Evolutionary conservation across 805 yeast genomes (phyloP).

Genomic region (Starmerella bombi): DNA sequence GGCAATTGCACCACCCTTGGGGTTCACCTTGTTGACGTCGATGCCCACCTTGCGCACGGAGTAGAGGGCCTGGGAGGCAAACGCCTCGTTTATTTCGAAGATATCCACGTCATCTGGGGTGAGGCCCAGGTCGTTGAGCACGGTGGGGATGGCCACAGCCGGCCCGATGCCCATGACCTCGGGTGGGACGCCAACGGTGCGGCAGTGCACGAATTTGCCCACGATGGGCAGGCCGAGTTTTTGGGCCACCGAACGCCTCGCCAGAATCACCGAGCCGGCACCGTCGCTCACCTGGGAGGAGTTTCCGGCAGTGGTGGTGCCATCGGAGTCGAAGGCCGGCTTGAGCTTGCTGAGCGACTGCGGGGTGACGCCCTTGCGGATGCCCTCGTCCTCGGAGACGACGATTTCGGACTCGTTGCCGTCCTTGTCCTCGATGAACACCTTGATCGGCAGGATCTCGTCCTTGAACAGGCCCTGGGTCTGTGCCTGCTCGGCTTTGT

Average conservation of each 20-base stretch:
- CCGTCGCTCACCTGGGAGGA: constrained; percentile 95
- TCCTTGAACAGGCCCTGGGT: constrained; percentile 62
- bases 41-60: constrained; percentile 54
- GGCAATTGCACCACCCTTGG: constrained; percentile 94
- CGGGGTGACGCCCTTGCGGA: constrained; percentile 74
- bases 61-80: constrained; percentile 86
- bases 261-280: constrained; percentile 77
- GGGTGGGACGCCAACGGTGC: constrained; percentile 88
- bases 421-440: constrained; percentile 42
- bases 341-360: constrained; percentile 57
- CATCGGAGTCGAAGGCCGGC: constrained; percentile 79
- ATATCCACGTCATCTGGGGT: constrained; percentile 52
- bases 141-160: constrained; percentile 83
- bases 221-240: constrained; percentile 53
- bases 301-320: constrained; percentile 89
- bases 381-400: constrained; percentile 74
- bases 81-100: constrained; percentile 90
- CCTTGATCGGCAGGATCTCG: constrained; percentile 73
- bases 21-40: constrained; percentile 61
- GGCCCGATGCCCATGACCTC: constrained; percentile 98
- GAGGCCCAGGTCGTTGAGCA: constrained; percentile 49
- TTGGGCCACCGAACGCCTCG: constrained; percentile 77
- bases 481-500: constrained; percentile 70
- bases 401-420: constrained; percentile 42
- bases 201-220: constrained; percentile 69